Evolutionary conservation across 2,329 filamentous ascomycete genomes (phyloP), one percentile per base, ranked within the genome.

Genomic region (Magnaporthiopsis rhizophila): DNA sequence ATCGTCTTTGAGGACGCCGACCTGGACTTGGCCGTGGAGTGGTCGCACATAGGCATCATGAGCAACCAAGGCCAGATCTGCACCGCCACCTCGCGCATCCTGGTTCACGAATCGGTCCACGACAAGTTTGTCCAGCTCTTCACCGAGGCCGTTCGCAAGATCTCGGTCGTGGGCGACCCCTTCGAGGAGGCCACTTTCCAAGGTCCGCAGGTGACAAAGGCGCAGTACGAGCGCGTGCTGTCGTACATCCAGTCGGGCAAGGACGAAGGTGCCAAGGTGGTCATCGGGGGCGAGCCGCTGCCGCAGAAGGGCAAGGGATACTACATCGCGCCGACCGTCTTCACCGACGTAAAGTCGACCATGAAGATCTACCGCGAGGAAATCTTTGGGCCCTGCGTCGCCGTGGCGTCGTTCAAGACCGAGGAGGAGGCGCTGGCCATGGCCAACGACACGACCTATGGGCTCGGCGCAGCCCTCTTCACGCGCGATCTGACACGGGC

Each of bases 101-200:
- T 87, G 13, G 85, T 88, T 18, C 85, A 88, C 67, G 82, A 83
- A 65, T 72, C 72, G 34, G 75, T 85, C 62, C 80, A 84, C 68
- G 84, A 89, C 62, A 77, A 82, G 61, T 91, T 90, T 71, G 74
- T 90, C 65, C 75, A 79, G 53, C 76, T 77, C n/a, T 89, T 90
- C 77, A 87, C 84, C 69, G 77, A 82, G 32, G 77, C 84, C 66
- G 80, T 88, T 45, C 76, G 81, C 64, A 77, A 81, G 64, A 79
- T 84, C 56, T 86, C 82, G 63, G 81, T 86, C 28, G 79, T 90
- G 24, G 88, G 88, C 65, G 84, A 90, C 70, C 88, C 86, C 0
- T 90, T 89, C 72, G 80, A 80, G n/a, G 81, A 87, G 69, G 77
- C 78, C 32, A 89, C 87, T 1, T 89, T 86, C 78, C 88, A 90